Conservation (phyloP, 2,329 filamentous ascomycete genomes). For the Cladosporium colombiae region DNA sequence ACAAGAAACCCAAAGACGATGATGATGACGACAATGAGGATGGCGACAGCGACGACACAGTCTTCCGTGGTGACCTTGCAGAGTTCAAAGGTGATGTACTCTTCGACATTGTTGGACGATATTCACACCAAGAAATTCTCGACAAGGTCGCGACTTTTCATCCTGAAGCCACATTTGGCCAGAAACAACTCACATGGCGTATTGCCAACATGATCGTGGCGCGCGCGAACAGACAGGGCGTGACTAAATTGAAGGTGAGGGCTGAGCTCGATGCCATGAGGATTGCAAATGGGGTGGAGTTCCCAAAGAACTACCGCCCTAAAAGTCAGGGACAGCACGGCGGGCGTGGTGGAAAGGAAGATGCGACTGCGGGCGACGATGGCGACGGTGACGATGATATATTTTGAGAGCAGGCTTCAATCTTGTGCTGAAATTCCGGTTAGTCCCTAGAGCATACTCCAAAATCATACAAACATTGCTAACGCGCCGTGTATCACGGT, state of each 20-base stretch:
- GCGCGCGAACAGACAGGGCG: background rate
- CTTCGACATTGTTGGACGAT: background rate
- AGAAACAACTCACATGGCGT: background rate
- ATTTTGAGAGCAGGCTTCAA: background rate
- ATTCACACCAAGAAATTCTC: background rate
- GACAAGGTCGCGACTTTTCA: background rate
- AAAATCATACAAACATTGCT: background rate
- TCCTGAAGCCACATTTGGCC: background rate
- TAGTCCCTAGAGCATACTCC: background rate
- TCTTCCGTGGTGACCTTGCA: background rate
- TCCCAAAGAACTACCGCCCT: background rate
- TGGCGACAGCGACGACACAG: background rate
- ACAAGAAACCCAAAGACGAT: background rate
- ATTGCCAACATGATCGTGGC: background rate
- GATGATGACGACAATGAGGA: background rate
- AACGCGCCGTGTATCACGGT: background rate
- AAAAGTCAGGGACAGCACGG: background rate
- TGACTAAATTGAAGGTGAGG: background rate
- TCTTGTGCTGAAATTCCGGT: background rate
- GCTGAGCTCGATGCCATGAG: background rate
- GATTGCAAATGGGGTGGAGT: background rate
- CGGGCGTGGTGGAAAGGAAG: background rate
- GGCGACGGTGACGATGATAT: background rate
- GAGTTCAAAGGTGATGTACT: background rate
- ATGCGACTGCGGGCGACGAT: background rate